Base-by-base conservation (phyloP, 495 filamentous ascomycete genomes). In the Neurospora pannonica region DNA sequence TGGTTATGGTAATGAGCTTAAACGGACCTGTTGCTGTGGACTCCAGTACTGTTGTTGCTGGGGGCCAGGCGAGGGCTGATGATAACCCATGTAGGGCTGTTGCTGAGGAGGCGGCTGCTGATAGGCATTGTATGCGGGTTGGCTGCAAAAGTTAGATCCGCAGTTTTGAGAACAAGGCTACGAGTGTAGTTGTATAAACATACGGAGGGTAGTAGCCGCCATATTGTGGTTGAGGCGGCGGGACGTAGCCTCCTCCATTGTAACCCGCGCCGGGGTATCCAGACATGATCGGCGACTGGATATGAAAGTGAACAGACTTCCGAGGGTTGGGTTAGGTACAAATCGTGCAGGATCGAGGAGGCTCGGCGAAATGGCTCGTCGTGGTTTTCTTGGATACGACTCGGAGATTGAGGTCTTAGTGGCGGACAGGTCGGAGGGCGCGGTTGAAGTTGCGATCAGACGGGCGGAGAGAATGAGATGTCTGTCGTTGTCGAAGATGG, bases 261-360 rank as follows among this genome's bases (percentile, higher is more conserved):
- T 84, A 85, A 46, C 81, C 79, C 76, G 82, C 79, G 73, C 81
- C 82, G 70, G 84, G 83, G 78, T 83, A 80, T 79, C 83, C 81
- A 78, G 80, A 76, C 80, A 81, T 79, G 75, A 76, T 77, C 28
- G 54, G 24, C 28, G 54, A 34, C 54, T 36, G 54, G 54, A 60
- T 60, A 60, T 54, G 28, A 60, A 48, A 11, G 0, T 5, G 21
- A 60, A 28, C 48, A 60, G 48, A 28, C 48, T 28, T 48, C 10
- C 11, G 48, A 60, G 48, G 11, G 15, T 67, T 67, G 5, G 15
- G 28, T 67, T 15, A 36, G 54, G 28, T 9, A 67, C 28, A 36
- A 8, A 15, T 9, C 6, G 28, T 34, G 28, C 28, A 67, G 28
- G 28, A 34, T 67, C 54, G 28, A 67, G 24, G 54, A 34, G 54